Percentiles rank a stretch among this genome's conserved stretches.
These are phyloP conservation scores for Ogataea naganishii DNA, from an alignment of 805 yeast species.

Conservation along the genomic window DNA sequence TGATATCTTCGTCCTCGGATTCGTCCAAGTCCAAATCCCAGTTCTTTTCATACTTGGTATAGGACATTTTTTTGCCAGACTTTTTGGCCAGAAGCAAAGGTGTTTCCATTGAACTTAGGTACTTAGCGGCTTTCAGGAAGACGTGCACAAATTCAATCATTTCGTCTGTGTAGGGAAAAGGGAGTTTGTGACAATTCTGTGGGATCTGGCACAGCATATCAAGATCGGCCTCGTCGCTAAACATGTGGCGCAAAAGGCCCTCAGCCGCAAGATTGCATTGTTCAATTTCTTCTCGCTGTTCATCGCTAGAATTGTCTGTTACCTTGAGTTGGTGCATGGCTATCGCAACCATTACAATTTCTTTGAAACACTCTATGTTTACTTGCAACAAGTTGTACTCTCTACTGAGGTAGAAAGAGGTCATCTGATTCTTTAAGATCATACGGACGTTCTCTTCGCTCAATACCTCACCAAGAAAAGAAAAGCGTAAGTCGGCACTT, in stretches of 20 bases:
- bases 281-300: conserved; percentile 38
- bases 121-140: conserved; percentile 59
- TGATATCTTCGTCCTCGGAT: conserved; percentile 14
- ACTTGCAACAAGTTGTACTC: conserved; percentile 62
- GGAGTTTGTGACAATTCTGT: conserved; percentile 50
- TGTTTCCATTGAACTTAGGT: conserved; percentile 44
- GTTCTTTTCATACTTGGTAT: conserved; percentile 11
- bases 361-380: conserved; percentile 56
- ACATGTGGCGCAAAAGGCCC: conserved; percentile 45
- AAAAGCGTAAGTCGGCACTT: conserved; percentile 19
- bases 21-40: conserved; percentile 19
- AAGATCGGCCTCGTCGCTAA: conserved; percentile 54
- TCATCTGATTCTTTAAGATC: conserved; percentile 26
- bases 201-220: conserved; percentile 52
- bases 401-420: conserved; percentile 31
- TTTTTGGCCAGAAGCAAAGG: conserved; percentile 19
- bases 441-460: conserved; percentile 54
- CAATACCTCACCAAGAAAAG: conserved; percentile 33
- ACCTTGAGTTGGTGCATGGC: conserved; percentile 26
- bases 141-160: conserved; percentile 59
- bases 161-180: conserved; percentile 52
- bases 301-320: conserved; percentile 30
- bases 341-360: conserved; percentile 39
- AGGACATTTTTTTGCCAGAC: conserved; percentile 2
- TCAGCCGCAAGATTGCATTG: conserved; percentile 20